A percentile compares a stretch with the other conserved stretches of the same genome.
These are phyloP conservation scores for Leishmania mexicana DNA, from an alignment of 208 protist genomes.

Conservation along the genomic window DNA sequence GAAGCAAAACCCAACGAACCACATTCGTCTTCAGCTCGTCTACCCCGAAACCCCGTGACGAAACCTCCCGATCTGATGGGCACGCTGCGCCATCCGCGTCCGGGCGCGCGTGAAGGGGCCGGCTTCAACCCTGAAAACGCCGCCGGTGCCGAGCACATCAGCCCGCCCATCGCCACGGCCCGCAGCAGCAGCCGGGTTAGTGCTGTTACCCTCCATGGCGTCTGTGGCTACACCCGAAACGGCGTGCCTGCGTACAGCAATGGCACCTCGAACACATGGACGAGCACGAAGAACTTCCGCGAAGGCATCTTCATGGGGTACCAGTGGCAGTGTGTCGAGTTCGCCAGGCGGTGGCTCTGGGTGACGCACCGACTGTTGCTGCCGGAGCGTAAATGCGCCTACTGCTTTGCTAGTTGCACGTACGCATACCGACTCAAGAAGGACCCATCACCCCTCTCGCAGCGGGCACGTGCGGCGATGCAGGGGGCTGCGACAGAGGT, in stretches of 20 bases:
- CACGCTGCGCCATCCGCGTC: not conserved
- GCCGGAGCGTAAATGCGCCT: conserved; percentile 52
- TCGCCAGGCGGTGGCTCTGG: conserved; percentile 80
- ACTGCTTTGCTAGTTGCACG: conserved; percentile 35
- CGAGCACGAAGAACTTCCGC: conserved; percentile 40
- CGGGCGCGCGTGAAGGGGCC: not conserved
- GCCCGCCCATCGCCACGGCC: not conserved
- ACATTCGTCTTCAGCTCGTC: not conserved
- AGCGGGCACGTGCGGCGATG: not conserved
- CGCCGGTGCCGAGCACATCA: not conserved
- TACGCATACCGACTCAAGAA: conserved; percentile 35
- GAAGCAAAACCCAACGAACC: not conserved
- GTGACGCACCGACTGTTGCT: conserved; percentile 62
- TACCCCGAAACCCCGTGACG: not conserved
- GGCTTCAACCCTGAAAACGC: not conserved
- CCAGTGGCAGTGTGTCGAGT: conserved; percentile 91
- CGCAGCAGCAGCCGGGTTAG: not conserved
- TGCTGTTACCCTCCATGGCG: conserved; percentile 31
- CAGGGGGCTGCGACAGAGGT: conserved; percentile 9
- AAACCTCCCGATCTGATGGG: not conserved
- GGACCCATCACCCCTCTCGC: not conserved
- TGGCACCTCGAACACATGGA: conserved; percentile 50
- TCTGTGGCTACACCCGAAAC: conserved; percentile 62
- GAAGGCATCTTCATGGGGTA: conserved; percentile 78
- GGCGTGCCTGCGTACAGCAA: conserved; percentile 80